Base-by-base conservation (phyloP, 768 basidiomycete genomes). In the Russula virescens region DNA sequence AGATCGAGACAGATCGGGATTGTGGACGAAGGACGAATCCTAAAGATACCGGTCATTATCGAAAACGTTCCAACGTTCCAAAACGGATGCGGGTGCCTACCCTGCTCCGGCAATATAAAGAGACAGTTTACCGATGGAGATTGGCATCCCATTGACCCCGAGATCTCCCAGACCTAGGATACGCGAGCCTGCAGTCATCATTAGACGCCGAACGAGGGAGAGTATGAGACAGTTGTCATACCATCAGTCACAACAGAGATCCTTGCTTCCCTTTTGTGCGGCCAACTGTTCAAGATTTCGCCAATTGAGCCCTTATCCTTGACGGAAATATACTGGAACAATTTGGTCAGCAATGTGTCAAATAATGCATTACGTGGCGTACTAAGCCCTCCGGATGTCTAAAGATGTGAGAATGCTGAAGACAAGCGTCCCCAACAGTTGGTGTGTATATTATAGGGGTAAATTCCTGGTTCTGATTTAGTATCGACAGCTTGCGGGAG, bases 231-330 rank as follows among this genome's bases (percentile, higher is more conserved):
- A 42, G 61, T 14, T 21, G 35, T 71, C 79, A 63, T 68, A 78
- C 94, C 94, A 74, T 96, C 94, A 0, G 94, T 97, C 28, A 97
- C 93, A 45, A 98, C 94, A 55, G 85, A 83, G 66, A 97, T 95
- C 38, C 91, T 83, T n/a, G 90, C 88, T 45, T 90, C 84, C 55
- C 86, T 79, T 62, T 84, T 75, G 63, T 78, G 82, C 3, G 87
- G 85, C 87, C 89, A 93, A 69, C 85, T 86, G 53, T 76, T 74
- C 43, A 95, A 75, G 61, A 95, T 82, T 61, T 78, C 73, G 42
- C 83, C 77, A 69, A 95, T 88, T 43, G 82, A 86, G 49, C 91
- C 93, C 71, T 88, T 90, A 76, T 98, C 91, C 59, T 84, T 84
- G 69, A 91, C 81, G 26, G 89, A 90, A 67, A 97, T 77, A 69